Evolutionary conservation across 225 moss, liverwort and hornwort genomes (phyloP), one percentile per base, ranked within the genome.

Genomic region (Rhytidiadelphus loreus): DNA sequence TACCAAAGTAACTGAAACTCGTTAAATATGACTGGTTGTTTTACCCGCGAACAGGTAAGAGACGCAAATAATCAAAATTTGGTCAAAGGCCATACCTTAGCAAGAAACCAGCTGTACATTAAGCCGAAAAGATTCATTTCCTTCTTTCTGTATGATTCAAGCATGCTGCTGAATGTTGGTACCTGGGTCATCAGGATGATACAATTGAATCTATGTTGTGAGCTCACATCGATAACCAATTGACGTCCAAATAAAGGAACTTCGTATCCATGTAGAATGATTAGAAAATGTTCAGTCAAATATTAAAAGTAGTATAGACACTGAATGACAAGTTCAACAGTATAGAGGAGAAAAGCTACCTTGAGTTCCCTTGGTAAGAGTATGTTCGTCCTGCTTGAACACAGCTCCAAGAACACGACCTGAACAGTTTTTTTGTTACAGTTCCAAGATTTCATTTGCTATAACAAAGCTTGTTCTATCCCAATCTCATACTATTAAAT

Each of bases 331-430:
- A 70, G 63, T 63, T 88, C 71, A 63, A 82, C 52, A 33, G 25
- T 19, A 75, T 23, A 82, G 70, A 63, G 63, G 60, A 69, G n/a
- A 64, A 84, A 66, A 37, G 32, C 15, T 90, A 96, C 96, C 95
- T 96, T 60, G 50, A 91, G 64, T 77, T 87, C 92, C 58, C 69
- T 87, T 89, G 91, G 96, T 77, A 85, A 68, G 71, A 97, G 94
- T 85, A 95, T 37, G 60, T 87, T 84, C 74, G 87, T 91, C 86
- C 97, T 95, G 87, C 94, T 94, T 83, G 90, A 58, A 91, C 97
- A 97, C 59, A 96, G 89, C 92, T 97, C 97, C 88, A 97, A 73
- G 68, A 97, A 97, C 63, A 97, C 96, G 63, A 93, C 90, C 96
- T 96, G 94, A 55, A 90, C 53, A 62, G 6, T 39, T 32, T 58